Evolutionary conservation across 2,329 filamentous ascomycete genomes (phyloP).

Genomic region (Penicillium expansum): DNA sequence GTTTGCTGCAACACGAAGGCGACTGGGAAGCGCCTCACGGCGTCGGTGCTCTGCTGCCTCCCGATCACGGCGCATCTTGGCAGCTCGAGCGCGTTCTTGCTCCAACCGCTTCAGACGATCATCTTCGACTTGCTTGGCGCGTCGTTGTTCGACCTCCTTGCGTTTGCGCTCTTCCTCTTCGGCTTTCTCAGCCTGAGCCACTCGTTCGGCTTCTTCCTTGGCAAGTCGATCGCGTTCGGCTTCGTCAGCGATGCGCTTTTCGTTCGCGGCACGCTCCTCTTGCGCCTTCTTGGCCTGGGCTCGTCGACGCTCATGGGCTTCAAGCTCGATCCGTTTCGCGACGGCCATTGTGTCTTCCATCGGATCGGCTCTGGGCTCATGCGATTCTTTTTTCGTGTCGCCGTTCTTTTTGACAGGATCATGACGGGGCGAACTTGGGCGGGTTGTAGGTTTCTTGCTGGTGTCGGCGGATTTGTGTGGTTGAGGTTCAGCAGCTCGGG

Average conservation of each 20-base stretch:
- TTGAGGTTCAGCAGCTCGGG: constrained; percentile 6
- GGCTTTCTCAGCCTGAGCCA: constrained; percentile 39
- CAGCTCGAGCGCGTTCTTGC: constrained; percentile 42
- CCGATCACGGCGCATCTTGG: constrained; percentile 44
- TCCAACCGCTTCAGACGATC: constrained; percentile 45
- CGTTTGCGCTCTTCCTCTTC: constrained; percentile 45
- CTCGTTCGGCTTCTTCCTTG: constrained; percentile 38
- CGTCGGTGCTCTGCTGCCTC: constrained; percentile 48
- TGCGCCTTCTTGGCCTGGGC: constrained; percentile 30
- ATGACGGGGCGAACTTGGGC: constrained; percentile 11
- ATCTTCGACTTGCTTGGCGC: constrained; percentile 46
- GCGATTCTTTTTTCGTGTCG: constrained; percentile 35
- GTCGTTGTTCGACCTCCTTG: constrained; percentile 44
- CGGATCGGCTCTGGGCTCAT: constrained; percentile 26
- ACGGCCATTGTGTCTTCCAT: constrained; percentile 34
- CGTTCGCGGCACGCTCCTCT: constrained; percentile 32
- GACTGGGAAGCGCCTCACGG: constrained; percentile 46
- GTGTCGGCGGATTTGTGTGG: constrained; percentile 12
- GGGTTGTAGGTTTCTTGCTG: constrained; percentile 12
- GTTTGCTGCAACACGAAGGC: constrained; percentile 46
- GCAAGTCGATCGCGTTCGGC: constrained; percentile 31
- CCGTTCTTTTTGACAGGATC: constrained; percentile 13
- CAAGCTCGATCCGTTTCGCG: constrained; percentile 29
- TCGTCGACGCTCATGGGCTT: constrained; percentile 26
- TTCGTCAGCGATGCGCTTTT: constrained; percentile 28